Evolutionary conservation across 768 basidiomycete species (phyloP), one percentile per base, ranked within the genome.

Genomic region (Suillus subaureus): DNA sequence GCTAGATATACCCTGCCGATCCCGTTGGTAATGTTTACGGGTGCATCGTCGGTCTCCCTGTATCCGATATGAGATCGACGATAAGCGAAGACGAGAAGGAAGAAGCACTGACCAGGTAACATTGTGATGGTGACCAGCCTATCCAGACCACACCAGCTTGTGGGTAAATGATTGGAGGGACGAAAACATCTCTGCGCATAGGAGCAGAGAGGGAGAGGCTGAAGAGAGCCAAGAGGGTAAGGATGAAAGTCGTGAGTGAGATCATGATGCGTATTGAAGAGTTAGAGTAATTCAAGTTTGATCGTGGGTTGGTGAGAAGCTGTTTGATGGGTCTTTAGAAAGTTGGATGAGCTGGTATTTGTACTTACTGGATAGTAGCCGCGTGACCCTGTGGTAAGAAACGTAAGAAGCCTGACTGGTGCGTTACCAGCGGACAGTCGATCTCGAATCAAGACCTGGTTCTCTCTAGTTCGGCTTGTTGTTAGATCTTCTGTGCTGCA

Each of bases 11-110:
- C 70, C 13, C 16, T 40, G 21, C 78, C 77, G 6, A 39, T 9
- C 15, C 63, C 31, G 65, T 80, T 78, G 43, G 80, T 81, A 67
- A 82, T 77, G 0, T 73, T 16, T 0, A 33, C 18, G 13, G 79
- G 78, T 23, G 71, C 61, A 55, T 66, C 58, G 3, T 68, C 68
- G 40, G 60, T 69, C 64, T 81, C 70, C 81, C 81, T 81, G 62
- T 15, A 2, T 21, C 23, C 26, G 65, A n/a, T 37, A 63, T 58
- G 33, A 61, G 42, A 21, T 45, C 35, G n/a, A 61, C 21, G 4
- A 18, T 11, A n/a, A 26, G 40, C 15, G 39, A 40, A 58, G 37
- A 47, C 33, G 11, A 23, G 33, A 45, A 54, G 4, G 23, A 51
- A 26, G 4, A 11, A 33, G 4, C 8, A 70, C 76, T 55, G 66